phyloP scores from a whole-genome alignment of 2,329 filamentous ascomycete species.

The Cladobotryum protrusum region DNA sequence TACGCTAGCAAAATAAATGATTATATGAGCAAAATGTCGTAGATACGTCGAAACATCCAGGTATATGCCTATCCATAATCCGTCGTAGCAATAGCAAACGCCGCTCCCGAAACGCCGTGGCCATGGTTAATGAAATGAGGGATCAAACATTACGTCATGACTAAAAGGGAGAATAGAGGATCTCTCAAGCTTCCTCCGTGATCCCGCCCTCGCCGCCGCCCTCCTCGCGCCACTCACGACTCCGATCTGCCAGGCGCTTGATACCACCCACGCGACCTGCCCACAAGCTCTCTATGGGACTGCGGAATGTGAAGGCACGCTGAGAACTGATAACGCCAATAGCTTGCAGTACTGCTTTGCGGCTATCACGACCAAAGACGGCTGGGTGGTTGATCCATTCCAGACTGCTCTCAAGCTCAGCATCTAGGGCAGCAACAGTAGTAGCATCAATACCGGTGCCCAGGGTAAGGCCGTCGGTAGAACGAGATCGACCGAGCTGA shows the following conservation, averaged over 20 bases:
- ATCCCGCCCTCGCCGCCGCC: conserved; percentile 66
- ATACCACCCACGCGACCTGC: conserved; percentile 76
- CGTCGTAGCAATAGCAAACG: neutral
- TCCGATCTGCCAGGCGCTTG: conserved; percentile 72
- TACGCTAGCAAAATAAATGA: neutral
- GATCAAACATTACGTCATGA: conserved; percentile 7
- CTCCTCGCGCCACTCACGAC: conserved; percentile 86
- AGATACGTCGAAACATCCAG: conserved; percentile 12
- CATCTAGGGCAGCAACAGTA: conserved; percentile 81
- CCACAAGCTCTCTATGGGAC: conserved; percentile 84
- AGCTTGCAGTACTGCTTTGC: conserved; percentile 91
- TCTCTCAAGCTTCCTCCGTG: conserved; percentile 49
- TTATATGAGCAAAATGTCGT: conserved; percentile 1
- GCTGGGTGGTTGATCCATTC: conserved; percentile 98
- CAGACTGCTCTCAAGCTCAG: conserved; percentile 80
- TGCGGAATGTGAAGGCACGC: conserved; percentile 87
- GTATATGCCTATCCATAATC: neutral
- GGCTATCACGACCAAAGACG: conserved; percentile 86
- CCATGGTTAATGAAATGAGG: conserved; percentile 1
- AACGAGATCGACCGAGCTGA: conserved; percentile 46
- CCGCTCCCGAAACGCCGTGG: conserved; percentile 7
- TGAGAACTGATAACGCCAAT: conserved; percentile 96
- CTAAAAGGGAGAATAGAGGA: neutral
- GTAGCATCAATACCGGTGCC: conserved; percentile 72
- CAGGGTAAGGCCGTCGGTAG: conserved; percentile 53